These are phyloP conservation scores for Kwoniella shandongensis DNA, from an alignment of 768 basidiomycete genomes.

Conservation along the genomic window DNA sequence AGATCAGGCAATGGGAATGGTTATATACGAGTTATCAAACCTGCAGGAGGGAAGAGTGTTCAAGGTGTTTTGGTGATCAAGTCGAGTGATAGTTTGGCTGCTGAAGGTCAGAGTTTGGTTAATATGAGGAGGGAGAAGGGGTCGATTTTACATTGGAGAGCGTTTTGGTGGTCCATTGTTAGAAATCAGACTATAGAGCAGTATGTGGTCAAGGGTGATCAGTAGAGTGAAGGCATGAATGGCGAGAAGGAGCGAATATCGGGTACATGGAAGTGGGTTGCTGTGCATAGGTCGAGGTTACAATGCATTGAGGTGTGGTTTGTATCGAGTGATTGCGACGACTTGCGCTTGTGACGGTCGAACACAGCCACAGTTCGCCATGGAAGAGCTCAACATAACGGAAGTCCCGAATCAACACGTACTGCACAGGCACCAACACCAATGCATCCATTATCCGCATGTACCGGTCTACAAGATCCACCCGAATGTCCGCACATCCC, in stretches of 20 bases:
- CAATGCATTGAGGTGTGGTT: no score
- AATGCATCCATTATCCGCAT: background rate
- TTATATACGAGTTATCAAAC: constrained; percentile 29
- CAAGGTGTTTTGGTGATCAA: constrained; percentile 26
- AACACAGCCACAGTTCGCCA: no score
- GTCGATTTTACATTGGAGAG: constrained; percentile 45
- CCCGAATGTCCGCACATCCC: no score
- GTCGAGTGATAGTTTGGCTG: constrained; percentile 24
- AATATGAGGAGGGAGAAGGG: constrained; percentile 38
- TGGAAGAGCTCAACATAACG: no score
- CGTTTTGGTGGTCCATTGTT: constrained; percentile 47
- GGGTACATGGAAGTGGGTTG: no score
- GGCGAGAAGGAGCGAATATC: no score
- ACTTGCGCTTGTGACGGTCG: no score
- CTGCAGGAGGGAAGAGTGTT: constrained; percentile 34
- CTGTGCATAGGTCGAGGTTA: no score
- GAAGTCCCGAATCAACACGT: no score
- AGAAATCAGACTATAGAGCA: constrained; percentile 36
- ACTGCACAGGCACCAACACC: no score
- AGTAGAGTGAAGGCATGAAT: background rate
- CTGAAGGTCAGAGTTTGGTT: constrained; percentile 28
- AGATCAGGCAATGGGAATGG: background rate
- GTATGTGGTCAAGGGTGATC: constrained; percentile 41
- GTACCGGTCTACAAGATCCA: background rate
- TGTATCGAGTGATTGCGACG: no score